These are phyloP conservation scores for Xylaria longipes DNA, from an alignment of 495 filamentous ascomycete species.

Conservation along the genomic window DNA sequence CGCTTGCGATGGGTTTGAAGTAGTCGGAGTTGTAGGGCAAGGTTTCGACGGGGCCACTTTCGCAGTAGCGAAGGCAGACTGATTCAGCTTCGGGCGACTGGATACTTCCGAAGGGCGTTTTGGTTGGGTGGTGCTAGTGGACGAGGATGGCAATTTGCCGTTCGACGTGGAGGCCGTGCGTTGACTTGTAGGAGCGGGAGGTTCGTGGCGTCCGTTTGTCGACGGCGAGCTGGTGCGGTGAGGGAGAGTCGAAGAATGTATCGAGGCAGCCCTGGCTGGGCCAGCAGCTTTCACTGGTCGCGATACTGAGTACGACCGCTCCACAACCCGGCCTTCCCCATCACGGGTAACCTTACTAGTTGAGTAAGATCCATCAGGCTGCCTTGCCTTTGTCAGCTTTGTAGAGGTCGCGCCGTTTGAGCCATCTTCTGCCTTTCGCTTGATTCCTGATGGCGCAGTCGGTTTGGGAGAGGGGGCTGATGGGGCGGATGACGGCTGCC, in stretches of 20 bases:
- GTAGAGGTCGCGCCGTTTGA: constrained; percentile 35
- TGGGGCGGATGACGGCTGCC: constrained; percentile 45
- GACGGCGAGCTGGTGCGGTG: constrained; percentile 37
- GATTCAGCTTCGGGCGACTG: constrained; percentile 31
- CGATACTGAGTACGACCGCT: constrained; percentile 30
- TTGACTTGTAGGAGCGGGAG: constrained; percentile 31
- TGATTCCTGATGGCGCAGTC: constrained; percentile 40
- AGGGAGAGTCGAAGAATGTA: constrained; percentile 35
- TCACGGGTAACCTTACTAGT: constrained; percentile 37
- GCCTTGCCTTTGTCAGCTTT: constrained; percentile 36
- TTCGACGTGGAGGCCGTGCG: constrained; percentile 31
- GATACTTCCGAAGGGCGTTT: constrained; percentile 24
- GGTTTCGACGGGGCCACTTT: constrained; percentile 33
- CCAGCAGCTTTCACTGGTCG: constrained; percentile 30
- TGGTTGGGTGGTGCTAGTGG: constrained; percentile 26
- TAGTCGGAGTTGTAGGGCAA: constrained; percentile 35
- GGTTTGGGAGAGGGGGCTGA: constrained; percentile 28
- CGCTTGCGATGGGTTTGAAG: constrained; percentile 42
- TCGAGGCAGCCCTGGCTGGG: constrained; percentile 13
- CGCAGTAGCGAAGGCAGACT: constrained; percentile 27
- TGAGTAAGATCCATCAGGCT: constrained; percentile 36
- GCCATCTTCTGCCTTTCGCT: constrained; percentile 62
- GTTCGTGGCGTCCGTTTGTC: constrained; percentile 36
- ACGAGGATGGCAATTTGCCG: constrained; percentile 21
- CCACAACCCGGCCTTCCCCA: constrained; percentile 35